Conservation (phyloP, 2,329 filamentous ascomycete genomes). For the Endocalyx cinctus region DNA sequence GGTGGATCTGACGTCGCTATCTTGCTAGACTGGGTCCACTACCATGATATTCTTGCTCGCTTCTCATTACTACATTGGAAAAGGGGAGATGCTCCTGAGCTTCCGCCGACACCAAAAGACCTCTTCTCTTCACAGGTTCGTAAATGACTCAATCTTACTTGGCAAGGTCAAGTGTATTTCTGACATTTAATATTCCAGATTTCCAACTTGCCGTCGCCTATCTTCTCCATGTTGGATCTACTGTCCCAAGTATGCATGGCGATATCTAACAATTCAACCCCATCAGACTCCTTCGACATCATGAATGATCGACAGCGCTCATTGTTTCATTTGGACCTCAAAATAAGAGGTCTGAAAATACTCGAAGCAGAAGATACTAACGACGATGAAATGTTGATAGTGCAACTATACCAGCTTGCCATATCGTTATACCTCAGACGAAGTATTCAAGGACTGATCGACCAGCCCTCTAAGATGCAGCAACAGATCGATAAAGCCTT, state of each 20-base stretch:
- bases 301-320: slow-evolving; percentile 15
- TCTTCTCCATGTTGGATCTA: slow-evolving; percentile 11
- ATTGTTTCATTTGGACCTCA: slow-evolving; percentile 22
- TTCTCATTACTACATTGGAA: slow-evolving; percentile 23
- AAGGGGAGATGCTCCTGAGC: slow-evolving; percentile 4
- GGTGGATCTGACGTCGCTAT: background rate
- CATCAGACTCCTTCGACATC: slow-evolving; percentile 3
- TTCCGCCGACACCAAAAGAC: slow-evolving; percentile 1
- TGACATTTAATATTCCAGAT: slow-evolving; percentile 5
- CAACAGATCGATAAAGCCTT: slow-evolving; percentile 22
- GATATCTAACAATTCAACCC: slow-evolving; percentile 5
- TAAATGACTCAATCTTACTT: slow-evolving; percentile 2
- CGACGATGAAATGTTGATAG: background rate
- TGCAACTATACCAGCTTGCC: slow-evolving; percentile 23
- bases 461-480: slow-evolving; percentile 5
- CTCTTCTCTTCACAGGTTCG: slow-evolving; percentile 5
- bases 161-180: slow-evolving; percentile 2
- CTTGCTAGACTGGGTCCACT: slow-evolving; percentile 24
- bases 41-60: slow-evolving; percentile 23
- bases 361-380: slow-evolving; percentile 4
- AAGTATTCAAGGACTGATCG: slow-evolving; percentile 9
- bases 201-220: slow-evolving; percentile 6
- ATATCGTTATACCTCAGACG: slow-evolving; percentile 27
- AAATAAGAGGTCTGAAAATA: slow-evolving; percentile 15
- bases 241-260: slow-evolving; percentile 17